phyloP scores from a whole-genome alignment of 169 alveolate genomes.

The Plasmodium inui region DNA sequence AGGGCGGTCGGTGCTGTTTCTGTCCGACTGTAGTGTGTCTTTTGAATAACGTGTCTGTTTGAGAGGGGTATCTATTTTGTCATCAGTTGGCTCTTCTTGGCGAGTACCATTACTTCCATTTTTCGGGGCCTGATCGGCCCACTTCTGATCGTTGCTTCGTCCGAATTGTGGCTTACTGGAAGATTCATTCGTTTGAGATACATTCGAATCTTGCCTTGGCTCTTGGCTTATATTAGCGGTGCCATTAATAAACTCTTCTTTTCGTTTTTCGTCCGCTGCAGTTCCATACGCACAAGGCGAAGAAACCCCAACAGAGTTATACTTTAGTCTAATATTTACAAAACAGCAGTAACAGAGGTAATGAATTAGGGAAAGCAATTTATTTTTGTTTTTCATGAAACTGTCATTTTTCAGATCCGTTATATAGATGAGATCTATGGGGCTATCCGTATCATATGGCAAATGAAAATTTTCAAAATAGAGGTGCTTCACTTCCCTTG shows the following conservation, averaged over 20 bases:
- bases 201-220: background rate
- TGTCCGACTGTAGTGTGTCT: background rate
- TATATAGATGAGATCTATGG: slow-evolving; percentile 46
- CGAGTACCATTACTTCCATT: background rate
- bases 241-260: background rate
- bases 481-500: background rate
- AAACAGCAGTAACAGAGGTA: slow-evolving; percentile 70
- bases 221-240: background rate
- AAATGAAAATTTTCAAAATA: slow-evolving; percentile 63
- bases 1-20: background rate
- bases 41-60: background rate
- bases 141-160: background rate
- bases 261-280: slow-evolving; percentile 1
- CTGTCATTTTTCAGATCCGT: background rate
- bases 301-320: background rate
- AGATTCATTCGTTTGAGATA: background rate
- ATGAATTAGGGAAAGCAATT: slow-evolving; percentile 69
- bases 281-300: background rate
- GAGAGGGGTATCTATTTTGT: background rate
- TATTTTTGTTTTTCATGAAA: slow-evolving; percentile 53
- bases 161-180: background rate
- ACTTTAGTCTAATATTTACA: slow-evolving; percentile 56
- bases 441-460: slow-evolving; percentile 32
- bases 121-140: background rate
- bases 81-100: background rate